Percentiles rank a stretch among this genome's conserved stretches.
These are phyloP conservation scores for Perkinsus olseni DNA, from an alignment of 169 alveolate genomes.

Conservation along the genomic window DNA sequence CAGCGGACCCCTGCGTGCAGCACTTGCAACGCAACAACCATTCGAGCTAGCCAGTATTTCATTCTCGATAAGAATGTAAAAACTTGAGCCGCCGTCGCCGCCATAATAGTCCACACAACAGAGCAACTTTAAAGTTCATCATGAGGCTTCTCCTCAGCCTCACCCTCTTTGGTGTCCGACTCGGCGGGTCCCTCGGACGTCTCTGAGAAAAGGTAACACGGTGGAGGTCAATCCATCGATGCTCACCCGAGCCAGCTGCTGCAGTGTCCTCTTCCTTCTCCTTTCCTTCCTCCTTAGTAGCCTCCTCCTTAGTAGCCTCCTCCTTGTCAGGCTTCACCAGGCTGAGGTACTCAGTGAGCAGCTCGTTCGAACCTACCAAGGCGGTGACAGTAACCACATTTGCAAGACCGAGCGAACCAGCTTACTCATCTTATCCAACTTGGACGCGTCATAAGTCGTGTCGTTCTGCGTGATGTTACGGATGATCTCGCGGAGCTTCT, in stretches of 20 bases:
- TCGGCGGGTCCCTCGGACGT: too few species aligned
- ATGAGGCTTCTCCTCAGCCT: neutral
- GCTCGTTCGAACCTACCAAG: neutral
- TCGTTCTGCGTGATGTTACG: neutral
- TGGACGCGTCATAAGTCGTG: neutral
- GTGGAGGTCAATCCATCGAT: too few species aligned
- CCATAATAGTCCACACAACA: neutral
- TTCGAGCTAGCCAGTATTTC: neutral
- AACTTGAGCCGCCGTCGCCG: neutral
- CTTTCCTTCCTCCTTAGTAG: neutral
- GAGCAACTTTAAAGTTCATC: neutral
- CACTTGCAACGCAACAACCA: too few species aligned
- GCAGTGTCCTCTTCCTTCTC: neutral
- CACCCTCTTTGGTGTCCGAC: too few species aligned
- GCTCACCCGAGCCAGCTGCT: too few species aligned
- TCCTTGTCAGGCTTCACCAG: neutral
- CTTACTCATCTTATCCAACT: neutral
- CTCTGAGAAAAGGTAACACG: too few species aligned
- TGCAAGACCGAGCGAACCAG: neutral
- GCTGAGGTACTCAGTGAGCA: neutral
- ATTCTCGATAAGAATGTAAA: neutral
- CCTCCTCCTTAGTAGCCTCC: neutral
- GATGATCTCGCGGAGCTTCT: neutral
- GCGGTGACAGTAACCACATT: neutral
- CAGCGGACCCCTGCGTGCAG: too few species aligned